phyloP scores from a whole-genome alignment of 345 rosid species.

The Arabidopsis thaliana region TAIR10.1 NC_003070.9:26312001-26312500 shows the following conservation, averaged over 20 bases:
- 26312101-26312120: conserved; percentile 53
- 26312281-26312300: background rate
- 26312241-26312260: background rate
- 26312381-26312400: background rate
- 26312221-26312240: background rate
- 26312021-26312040: conserved; percentile 57
- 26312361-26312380: background rate
- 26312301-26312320: no score
- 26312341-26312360: background rate
- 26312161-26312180: no score
- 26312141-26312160: conserved; percentile 48
- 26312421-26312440: background rate
- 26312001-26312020: conserved; percentile 52
- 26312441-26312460: background rate
- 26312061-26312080: conserved; percentile 67
- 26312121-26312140: conserved; percentile 51
- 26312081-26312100: conserved; percentile 60
- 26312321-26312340: background rate
- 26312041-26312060: conserved; percentile 52
- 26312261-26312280: background rate
- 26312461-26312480: background rate
- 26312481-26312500: background rate
- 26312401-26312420: background rate
- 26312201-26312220: background rate
- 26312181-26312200: no score